Evolutionary conservation across 2,329 filamentous ascomycete species (phyloP), one percentile per base, ranked within the genome.

Genomic region (Dactylellina leptospora): DNA sequence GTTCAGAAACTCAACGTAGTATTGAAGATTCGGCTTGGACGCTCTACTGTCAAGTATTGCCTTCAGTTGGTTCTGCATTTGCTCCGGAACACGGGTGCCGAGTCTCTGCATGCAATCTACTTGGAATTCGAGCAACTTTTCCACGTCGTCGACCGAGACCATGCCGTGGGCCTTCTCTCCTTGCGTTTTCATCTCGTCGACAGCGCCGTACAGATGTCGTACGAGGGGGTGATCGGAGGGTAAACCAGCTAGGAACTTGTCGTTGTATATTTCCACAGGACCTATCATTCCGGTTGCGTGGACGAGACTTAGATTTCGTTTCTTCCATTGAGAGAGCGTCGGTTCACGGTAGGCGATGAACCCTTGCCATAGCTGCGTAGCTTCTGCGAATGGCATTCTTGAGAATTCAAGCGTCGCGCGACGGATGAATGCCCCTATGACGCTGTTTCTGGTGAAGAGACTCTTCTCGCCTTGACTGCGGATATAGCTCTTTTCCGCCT

Each of bases 101-200:
- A 90, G 86, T 78, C 87, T 90, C 78, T 97, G 93, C 81, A 97
- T 87, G 78, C 92, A 88, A 74, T 91, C 88, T 36, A 97, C 88
- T 77, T 96, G 93, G 76, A 95, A 96, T 75, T 96, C 91, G 18
- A 97, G 81, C 25, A 97, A 82, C 27, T 86, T 86, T 78, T 96
- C 91, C 5, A 95, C 83, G 77, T 96, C 92, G 75, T 93, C 88
- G 0, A 87, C 87, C 79, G 91, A 95, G 60, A 91, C 84, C 27
- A 79, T 78, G 30, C 80, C 79, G 4, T 78, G 79, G 2, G 78
- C 74, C 40, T 81, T 78, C 27, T 79, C 78, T 13, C 80, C 79
- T 11, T 80, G 58, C 2, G 36, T 16, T 44, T 58, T 71, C 66
- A 71, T 71, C 1, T 71, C 77, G 18, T 81, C 79, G 22, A 85